These are phyloP conservation scores for Malassezia japonica DNA, from an alignment of 1,284 basidiomycete species.

Conservation along the genomic window DNA sequence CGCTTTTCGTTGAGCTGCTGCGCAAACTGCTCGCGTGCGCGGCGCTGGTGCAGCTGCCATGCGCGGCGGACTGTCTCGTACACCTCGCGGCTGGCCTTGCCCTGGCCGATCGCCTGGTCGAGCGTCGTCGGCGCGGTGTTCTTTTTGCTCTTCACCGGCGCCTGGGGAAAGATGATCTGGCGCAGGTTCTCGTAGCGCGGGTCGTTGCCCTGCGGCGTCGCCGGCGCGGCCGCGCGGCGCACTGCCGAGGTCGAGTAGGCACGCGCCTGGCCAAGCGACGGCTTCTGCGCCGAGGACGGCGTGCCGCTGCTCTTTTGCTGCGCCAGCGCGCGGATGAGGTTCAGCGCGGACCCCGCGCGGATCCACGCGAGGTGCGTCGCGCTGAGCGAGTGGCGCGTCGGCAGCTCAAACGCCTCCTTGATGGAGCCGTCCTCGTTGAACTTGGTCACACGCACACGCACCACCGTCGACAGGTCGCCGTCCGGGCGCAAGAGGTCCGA, in stretches of 20 bases:
- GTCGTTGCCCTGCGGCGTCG: conserved; percentile 23
- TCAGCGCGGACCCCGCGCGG: conserved; percentile 44
- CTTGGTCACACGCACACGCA: conserved; percentile 43
- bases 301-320: conserved; percentile 6
- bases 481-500: conserved; percentile 35
- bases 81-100: conserved; percentile 55
- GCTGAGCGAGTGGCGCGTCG: conserved; percentile 39
- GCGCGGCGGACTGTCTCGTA: conserved; percentile 89
- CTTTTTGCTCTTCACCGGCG: conserved; percentile 19
- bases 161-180: conserved; percentile 37
- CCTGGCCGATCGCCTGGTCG: conserved; percentile 22
- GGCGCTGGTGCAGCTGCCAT: conserved; percentile 71
- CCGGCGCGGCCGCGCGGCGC: conserved; percentile 31
- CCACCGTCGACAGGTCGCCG: conserved; percentile 32
- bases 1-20: conserved; percentile 29
- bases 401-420: conserved; percentile 36
- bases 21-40: conserved; percentile 55
- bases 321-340: conserved; percentile 40
- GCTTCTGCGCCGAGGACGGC: not conserved
- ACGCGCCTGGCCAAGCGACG: conserved; percentile 11
- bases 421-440: conserved; percentile 29
- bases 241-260: conserved; percentile 18
- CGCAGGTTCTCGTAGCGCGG: conserved; percentile 41
- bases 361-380: conserved; percentile 44
- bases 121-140: conserved; percentile 17